Percentiles rank a stretch among this genome's conserved stretches.
Evolutionary conservation across 345 rosid genomes (phyloP).

Genomic region (Microcos paniculata): DNA sequence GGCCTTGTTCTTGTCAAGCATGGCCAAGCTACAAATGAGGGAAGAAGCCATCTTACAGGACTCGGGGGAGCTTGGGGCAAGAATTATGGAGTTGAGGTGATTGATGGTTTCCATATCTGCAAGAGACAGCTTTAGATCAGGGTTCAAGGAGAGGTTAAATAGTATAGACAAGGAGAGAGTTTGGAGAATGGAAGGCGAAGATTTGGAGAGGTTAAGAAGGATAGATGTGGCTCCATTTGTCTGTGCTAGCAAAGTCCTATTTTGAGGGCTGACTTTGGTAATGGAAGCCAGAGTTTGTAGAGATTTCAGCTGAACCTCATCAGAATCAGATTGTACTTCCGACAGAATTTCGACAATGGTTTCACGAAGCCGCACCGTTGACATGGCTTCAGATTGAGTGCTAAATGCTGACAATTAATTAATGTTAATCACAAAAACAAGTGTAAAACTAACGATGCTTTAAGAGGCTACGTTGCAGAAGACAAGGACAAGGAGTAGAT

Average conservation of each 20-base stretch:
- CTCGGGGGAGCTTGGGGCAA: slow-evolving; percentile 30
- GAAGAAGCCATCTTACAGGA: slow-evolving; percentile 43
- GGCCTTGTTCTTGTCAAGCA: slow-evolving; percentile 71
- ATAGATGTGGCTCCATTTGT: slow-evolving; percentile 37
- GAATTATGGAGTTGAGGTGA: slow-evolving; percentile 45
- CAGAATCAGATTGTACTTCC: slow-evolving; percentile 34
- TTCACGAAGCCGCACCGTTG: slow-evolving; percentile 30
- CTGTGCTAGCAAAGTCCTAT: slow-evolving; percentile 42
- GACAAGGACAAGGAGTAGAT: slow-evolving; percentile 4
- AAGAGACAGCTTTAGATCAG: slow-evolving; percentile 44
- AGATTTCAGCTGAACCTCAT: slow-evolving; percentile 40
- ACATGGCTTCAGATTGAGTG: slow-evolving; percentile 4
- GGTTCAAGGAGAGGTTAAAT: slow-evolving; percentile 63
- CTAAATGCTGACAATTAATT: background rate
- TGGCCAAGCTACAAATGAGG: slow-evolving; percentile 58
- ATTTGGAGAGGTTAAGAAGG: slow-evolving; percentile 37
- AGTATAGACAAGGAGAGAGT: slow-evolving; percentile 44
- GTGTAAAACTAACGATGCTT: background rate
- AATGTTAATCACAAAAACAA: background rate
- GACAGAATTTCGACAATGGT: slow-evolving; percentile 30
- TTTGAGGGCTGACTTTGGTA: slow-evolving; percentile 46
- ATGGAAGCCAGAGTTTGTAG: slow-evolving; percentile 44
- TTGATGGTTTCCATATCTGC: slow-evolving; percentile 46
- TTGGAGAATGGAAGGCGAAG: slow-evolving; percentile 30
- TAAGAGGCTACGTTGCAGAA: background rate